Evolutionary conservation across 2,329 filamentous ascomycete genomes (phyloP).

Genomic region (Talaromyces sp.): DNA sequence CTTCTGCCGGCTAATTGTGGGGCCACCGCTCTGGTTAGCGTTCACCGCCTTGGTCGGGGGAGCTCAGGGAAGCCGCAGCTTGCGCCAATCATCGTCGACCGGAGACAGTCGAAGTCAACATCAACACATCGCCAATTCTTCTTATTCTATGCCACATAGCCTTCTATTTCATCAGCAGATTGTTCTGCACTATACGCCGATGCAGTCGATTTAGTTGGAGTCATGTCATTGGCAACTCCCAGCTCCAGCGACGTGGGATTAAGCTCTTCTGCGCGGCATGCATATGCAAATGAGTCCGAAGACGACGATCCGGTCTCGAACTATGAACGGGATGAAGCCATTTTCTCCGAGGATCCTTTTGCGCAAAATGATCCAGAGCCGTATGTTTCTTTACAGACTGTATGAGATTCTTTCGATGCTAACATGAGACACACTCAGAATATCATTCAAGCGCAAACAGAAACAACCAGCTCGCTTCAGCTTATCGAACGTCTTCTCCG

Average conservation of each 20-base stretch:
- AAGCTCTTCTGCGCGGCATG: conserved; percentile 20
- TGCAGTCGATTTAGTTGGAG: conserved; percentile 24
- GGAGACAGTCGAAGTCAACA: neutral
- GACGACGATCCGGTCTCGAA: conserved; percentile 25
- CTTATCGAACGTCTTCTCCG: conserved; percentile 41
- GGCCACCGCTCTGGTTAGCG: neutral
- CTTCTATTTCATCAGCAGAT: conserved; percentile 11
- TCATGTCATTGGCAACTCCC: conserved; percentile 30
- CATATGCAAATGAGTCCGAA: conserved; percentile 22
- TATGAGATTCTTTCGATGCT: neutral
- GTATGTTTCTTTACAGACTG: conserved; percentile 28
- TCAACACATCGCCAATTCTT: neutral
- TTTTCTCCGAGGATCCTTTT: conserved; percentile 29
- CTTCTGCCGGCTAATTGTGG: conserved; percentile 32
- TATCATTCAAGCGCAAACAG: conserved; percentile 47
- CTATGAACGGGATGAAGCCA: conserved; percentile 25
- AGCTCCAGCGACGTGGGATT: conserved; percentile 23
- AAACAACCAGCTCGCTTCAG: conserved; percentile 42
- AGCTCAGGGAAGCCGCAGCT: conserved; percentile 3
- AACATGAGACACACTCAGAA: conserved; percentile 26
- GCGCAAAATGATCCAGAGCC: conserved; percentile 36
- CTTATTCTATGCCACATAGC: neutral
- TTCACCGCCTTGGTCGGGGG: conserved; percentile 29
- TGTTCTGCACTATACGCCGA: conserved; percentile 11
- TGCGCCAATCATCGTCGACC: conserved; percentile 11